phyloP scores from a whole-genome alignment of 139 green algal genomes.

The Picochlorum sp. region DNA sequence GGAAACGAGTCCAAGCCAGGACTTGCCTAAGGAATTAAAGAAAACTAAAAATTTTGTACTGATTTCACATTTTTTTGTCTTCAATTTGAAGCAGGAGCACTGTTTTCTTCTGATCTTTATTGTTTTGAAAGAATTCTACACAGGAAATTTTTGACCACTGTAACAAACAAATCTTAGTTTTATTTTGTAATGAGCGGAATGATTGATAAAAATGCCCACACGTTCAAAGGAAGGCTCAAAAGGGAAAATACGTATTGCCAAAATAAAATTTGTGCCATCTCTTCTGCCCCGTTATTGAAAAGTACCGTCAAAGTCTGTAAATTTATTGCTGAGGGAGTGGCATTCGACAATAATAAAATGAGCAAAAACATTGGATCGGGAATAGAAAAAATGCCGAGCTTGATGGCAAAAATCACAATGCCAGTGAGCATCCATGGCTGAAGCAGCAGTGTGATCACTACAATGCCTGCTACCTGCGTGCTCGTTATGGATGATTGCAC shows the following conservation, averaged over 20 bases:
- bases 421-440: slow-evolving; percentile 27
- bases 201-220: slow-evolving; percentile 33
- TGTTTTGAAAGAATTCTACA: too few relatives aligned
- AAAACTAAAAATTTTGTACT: too few relatives aligned
- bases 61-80: too few relatives aligned
- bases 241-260: slow-evolving; percentile 45
- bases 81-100: too few relatives aligned
- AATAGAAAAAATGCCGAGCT: slow-evolving; percentile 14
- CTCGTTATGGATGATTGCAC: slow-evolving; percentile 18
- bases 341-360: slow-evolving; percentile 42
- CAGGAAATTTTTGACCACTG: too few relatives aligned
- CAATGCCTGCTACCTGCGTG: slow-evolving; percentile 17
- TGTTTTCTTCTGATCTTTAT: too few relatives aligned
- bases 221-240: slow-evolving; percentile 35
- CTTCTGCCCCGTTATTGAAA: slow-evolving; percentile 20
- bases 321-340: slow-evolving; percentile 48
- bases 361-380: slow-evolving; percentile 51
- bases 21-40: too few relatives aligned
- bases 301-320: slow-evolving; percentile 44
- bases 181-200: too few relatives aligned
- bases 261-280: slow-evolving; percentile 51
- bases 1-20: too few relatives aligned
- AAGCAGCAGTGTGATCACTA: slow-evolving; percentile 24
- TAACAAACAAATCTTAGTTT: too few relatives aligned
- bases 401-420: slow-evolving; percentile 23